phyloP scores from a whole-genome alignment of 2,329 filamentous ascomycete species.

The Aureobasidium sp. region DNA sequence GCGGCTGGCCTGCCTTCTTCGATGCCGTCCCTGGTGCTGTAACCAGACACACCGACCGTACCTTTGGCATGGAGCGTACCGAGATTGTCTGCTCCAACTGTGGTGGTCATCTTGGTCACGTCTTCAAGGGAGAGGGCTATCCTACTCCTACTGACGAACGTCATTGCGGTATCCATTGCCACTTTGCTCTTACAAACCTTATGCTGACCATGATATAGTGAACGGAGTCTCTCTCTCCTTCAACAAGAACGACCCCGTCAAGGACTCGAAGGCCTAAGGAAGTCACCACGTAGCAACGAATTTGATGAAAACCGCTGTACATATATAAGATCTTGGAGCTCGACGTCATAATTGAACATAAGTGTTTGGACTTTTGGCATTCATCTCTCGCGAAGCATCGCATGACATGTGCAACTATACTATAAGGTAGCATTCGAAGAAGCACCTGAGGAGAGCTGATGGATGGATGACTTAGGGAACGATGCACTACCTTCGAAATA shows the following conservation, averaged over 20 bases:
- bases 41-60: conserved; percentile 66
- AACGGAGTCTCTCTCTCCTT: conserved; percentile 91
- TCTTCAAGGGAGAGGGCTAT: conserved; percentile 85
- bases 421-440: too few species aligned
- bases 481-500: too few species aligned
- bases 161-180: conserved; percentile 82
- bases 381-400: too few species aligned
- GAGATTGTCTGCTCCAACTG: conserved; percentile 96
- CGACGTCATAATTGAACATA: neutral
- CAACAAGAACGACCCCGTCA: conserved; percentile 53
- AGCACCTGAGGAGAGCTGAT: too few species aligned
- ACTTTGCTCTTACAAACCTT: too few species aligned
- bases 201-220: conserved; percentile 32
- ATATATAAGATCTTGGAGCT: neutral
- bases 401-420: too few species aligned
- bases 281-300: neutral
- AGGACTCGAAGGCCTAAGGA: conserved; percentile 16
- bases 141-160: conserved; percentile 85
- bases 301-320: neutral
- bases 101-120: conserved; percentile 84
- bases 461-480: too few species aligned
- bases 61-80: conserved; percentile 74
- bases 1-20: conserved; percentile 97
- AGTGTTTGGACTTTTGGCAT: neutral
- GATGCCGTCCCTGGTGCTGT: conserved; percentile 91